These are phyloP conservation scores for Fusarium sp. DNA, from an alignment of 2,329 filamentous ascomycete species.

Conservation along the genomic window DNA sequence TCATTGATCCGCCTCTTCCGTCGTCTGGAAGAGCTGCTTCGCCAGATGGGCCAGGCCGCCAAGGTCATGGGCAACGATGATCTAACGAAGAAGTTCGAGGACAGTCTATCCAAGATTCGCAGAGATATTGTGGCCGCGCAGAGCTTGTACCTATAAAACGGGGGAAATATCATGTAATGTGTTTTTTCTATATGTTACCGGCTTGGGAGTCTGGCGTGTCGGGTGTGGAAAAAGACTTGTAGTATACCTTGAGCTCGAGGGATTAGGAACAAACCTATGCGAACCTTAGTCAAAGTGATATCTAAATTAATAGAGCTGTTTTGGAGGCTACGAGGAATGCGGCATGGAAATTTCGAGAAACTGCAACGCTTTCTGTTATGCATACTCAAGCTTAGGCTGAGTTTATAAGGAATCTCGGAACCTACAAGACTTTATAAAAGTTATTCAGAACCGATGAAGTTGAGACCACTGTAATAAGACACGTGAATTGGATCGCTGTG, in stretches of 20 bases:
- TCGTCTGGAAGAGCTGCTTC: constrained; percentile 89
- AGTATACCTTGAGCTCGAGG: constrained; percentile 14
- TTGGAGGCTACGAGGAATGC: neutral
- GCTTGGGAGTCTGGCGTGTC: constrained; percentile 41
- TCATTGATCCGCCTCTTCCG: constrained; percentile 96
- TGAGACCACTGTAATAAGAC: neutral
- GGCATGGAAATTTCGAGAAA: too few species aligned
- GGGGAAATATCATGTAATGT: constrained; percentile 10
- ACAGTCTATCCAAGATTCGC: constrained; percentile 83
- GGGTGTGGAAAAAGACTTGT: constrained; percentile 29
- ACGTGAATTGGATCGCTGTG: neutral
- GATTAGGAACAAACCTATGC: constrained; percentile 34
- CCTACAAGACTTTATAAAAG: neutral
- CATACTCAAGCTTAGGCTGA: neutral
- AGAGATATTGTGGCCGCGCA: constrained; percentile 95
- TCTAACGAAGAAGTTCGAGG: constrained; percentile 90
- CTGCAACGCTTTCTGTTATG: rapidly evolving
- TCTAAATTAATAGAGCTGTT: constrained; percentile 24
- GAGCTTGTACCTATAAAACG: constrained; percentile 81
- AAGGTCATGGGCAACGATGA: constrained; percentile 99
- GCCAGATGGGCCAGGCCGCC: constrained; percentile 93
- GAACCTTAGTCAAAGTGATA: constrained; percentile 16
- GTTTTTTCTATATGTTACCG: constrained; percentile 36
- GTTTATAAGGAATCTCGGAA: neutral
- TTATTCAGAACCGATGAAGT: neutral